Evolutionary conservation across 1,284 basidiomycete genomes (phyloP).

Genomic region (Stereum hirsutum): DNA sequence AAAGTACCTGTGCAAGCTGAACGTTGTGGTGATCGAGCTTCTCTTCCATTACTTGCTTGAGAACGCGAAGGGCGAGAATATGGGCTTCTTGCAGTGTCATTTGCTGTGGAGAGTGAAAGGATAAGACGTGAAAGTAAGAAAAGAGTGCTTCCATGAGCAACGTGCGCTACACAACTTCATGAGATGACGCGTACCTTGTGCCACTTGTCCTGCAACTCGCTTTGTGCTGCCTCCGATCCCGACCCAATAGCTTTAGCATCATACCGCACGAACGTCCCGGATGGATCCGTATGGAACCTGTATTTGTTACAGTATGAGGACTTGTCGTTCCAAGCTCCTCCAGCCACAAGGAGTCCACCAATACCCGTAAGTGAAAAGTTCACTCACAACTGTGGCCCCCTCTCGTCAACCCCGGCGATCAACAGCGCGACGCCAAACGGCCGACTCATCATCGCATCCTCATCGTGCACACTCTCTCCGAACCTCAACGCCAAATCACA

Average conservation of each 20-base stretch:
- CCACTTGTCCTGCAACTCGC: slow-evolving; percentile 96
- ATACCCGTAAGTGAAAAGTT: not conserved
- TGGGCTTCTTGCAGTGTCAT: slow-evolving; percentile 91
- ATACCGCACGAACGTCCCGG: slow-evolving; percentile 96
- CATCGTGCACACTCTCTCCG: slow-evolving; percentile 97
- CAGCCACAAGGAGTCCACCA: not conserved
- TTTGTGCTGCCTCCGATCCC: slow-evolving; percentile 96
- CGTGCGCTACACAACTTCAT: not conserved
- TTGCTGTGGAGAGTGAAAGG: slow-evolving; percentile 45
- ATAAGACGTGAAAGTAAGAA: not conserved
- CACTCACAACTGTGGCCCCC: slow-evolving; percentile 87
- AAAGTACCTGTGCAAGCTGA: slow-evolving; percentile 82
- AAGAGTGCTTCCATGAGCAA: not conserved
- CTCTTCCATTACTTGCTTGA: slow-evolving; percentile 99
- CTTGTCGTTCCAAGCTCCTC: no score
- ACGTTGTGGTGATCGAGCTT: slow-evolving; percentile 98
- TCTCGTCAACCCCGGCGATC: slow-evolving; percentile 95
- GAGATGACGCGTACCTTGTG: slow-evolving; percentile 58
- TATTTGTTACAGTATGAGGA: no score
- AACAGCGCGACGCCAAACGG: slow-evolving; percentile 98
- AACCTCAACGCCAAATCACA: slow-evolving; percentile 97
- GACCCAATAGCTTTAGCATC: slow-evolving; percentile 99
- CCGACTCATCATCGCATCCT: slow-evolving; percentile 98
- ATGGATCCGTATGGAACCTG: slow-evolving; percentile 97
- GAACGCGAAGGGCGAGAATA: slow-evolving; percentile 76